Base-by-base conservation (phyloP, 371 early-diverging fungal species). In the Apophysomyces sp. region DNA sequence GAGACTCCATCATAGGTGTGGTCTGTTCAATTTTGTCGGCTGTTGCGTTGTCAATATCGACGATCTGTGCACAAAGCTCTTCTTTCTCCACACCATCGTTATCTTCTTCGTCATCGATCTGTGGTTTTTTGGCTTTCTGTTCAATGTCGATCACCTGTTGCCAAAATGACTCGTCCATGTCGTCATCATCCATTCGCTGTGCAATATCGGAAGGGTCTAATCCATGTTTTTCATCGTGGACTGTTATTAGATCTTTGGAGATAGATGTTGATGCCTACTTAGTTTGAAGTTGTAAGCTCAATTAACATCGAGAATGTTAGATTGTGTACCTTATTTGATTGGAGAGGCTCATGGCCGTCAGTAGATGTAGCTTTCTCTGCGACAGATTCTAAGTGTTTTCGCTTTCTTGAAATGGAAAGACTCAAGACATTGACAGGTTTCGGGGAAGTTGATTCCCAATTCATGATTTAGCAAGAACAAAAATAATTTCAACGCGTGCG, bases 1-100 rank as follows among this genome's bases (percentile, higher is more conserved):
- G 51, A 13, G 58, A 60, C 24, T 62, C 53, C 5, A 63, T 54
- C 29, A 60, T 37, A 13, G 62, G 52, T 15, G 57, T 62, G 26
- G 51, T 59, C 44, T 41, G 21, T 28, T 60, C 66, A 21, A 60
- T 21, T 3, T 3, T 39, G 9, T 55, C 28, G 8, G 21, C 49
- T 18, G 21, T 21, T 21, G n/a, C 27, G 11, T 37, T 37, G 15
- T 11, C 37, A n/a, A 44, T 44, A 21, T 21, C 21, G 24, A 21
- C 9, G 9, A 21, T 4, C 9, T 21, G 49, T 7, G 16, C 49
- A 9, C 21, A 21, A n/a, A 0, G 21, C 4, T 4, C 21, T 4
- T 21, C 21, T n/a, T 21, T 44, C 2, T 4, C 49, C 24, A 18
- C 24, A 44, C 21, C 27, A 3, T 24, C 49, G 11, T 41, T 1